Evolutionary conservation across 116 monocot genomes (phyloP), one percentile per base, ranked within the genome.

Genomic region (Posidonia oceanica): DNA sequence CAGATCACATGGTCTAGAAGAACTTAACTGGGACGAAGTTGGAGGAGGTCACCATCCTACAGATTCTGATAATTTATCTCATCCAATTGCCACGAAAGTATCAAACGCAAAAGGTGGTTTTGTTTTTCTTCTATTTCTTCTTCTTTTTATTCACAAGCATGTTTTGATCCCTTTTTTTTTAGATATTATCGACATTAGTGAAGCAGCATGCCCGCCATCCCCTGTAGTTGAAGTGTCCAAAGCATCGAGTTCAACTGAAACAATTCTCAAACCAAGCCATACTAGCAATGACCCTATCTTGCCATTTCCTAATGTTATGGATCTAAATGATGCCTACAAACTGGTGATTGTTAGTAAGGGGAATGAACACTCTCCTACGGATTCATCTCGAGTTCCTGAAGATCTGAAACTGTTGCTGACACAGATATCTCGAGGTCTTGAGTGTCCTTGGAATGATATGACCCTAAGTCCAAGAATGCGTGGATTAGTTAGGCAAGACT

Each of bases 251-350:
- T 70, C 73, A 44, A 61, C 59, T 48, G 77, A 69, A 58, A 38
- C 54, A 21, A 42, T 72, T 67, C 52, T 39, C 17, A 55, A 63
- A 40, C 66, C 64, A 64, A 71, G 68, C 36, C 75, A 66, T 41
- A 52, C 63, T 42, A 64, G 53, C 13, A 75, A 48, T 66, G 79
- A 88, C 3, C 71, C 62, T 37, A 56, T 16, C 72, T 56, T 69
- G 61, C 75, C 80, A 52, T 36, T 75, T 21, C 68, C 69, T 41
- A 55, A 61, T 64, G 59, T 61, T 72, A 72, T 89, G 68, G 83
- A 85, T 63, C 76, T 89, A 11, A 83, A 79, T 68, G 94, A 94
- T 79, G 89, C 85, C 42, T 86, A 88, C 73, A 91, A 80, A 66
- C 72, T 95, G 73, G 84, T 84, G 18, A 61, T 71, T 71, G 57